These are phyloP conservation scores for Phytophthora idaei DNA, from an alignment of 352 stramenopile genomes.

Conservation along the genomic window DNA sequence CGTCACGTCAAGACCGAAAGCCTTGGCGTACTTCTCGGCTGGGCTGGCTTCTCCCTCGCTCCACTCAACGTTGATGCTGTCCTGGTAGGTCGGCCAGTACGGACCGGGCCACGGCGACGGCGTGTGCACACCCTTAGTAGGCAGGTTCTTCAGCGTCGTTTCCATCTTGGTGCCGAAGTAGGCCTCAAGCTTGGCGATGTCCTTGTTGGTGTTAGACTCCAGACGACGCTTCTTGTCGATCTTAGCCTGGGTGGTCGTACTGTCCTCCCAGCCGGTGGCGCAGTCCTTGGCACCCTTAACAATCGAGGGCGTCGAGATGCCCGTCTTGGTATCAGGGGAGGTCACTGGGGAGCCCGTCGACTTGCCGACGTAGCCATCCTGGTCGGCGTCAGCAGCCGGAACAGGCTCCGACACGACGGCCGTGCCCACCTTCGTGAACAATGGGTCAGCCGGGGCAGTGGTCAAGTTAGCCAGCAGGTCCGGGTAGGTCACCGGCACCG, in stretches of 20 bases:
- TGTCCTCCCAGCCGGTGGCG: constrained; percentile 30
- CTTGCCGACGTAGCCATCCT: constrained; percentile 11
- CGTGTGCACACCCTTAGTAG: constrained; percentile 15
- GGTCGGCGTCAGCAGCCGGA: constrained; percentile 6
- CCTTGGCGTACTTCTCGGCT: constrained; percentile 53
- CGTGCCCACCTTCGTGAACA: constrained; percentile 29
- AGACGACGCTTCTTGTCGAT: constrained; percentile 26
- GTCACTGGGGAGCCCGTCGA: constrained; percentile 1
- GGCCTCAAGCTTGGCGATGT: constrained; percentile 33
- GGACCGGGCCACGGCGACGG: constrained; percentile 47
- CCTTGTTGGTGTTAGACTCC: constrained; percentile 24
- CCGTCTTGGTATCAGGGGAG: constrained; percentile 13
- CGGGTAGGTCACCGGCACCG: constrained; percentile 18
- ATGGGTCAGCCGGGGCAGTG: constrained; percentile 11
- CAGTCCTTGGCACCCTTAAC: constrained; percentile 30
- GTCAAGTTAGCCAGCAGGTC: constrained; percentile 26
- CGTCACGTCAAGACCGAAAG: constrained; percentile 44
- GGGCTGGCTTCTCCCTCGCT: constrained; percentile 16
- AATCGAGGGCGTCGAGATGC: constrained; percentile 2
- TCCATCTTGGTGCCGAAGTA: constrained; percentile 36
- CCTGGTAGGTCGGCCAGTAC: constrained; percentile 67
- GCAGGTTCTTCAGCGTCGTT: constrained; percentile 29
- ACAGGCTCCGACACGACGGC: constrained; percentile 10
- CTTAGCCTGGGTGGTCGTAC: constrained; percentile 4
- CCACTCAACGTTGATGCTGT: constrained; percentile 62